Evolutionary conservation across 139 green algal species (phyloP).

Genomic region (Chlorella ohadii): DNA sequence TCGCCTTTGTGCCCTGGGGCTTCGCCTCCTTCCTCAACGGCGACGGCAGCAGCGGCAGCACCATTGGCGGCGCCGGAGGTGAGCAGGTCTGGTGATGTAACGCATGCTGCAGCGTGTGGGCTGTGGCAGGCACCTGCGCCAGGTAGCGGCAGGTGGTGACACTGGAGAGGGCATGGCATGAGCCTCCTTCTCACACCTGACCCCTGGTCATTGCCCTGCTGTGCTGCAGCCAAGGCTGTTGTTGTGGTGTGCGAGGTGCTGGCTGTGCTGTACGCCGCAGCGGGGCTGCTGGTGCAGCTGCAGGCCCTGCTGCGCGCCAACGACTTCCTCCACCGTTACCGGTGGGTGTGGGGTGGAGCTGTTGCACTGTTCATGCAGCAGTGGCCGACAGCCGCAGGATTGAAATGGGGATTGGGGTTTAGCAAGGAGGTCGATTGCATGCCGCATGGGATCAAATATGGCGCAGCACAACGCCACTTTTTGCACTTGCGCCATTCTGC

Average conservation of each 20-base stretch:
- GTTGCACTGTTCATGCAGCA: too few relatives aligned
- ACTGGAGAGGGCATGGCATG: too few relatives aligned
- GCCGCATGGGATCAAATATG: too few relatives aligned
- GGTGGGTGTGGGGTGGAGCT: neutral
- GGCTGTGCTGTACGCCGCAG: slow-evolving; percentile 15
- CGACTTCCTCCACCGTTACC: slow-evolving; percentile 26
- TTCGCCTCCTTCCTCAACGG: slow-evolving; percentile 31
- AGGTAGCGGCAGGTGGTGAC: too few relatives aligned
- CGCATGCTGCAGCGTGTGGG: too few relatives aligned
- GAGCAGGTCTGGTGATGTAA: neutral
- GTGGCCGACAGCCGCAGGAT: too few relatives aligned
- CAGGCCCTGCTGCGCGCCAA: slow-evolving; percentile 12
- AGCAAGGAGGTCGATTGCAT: too few relatives aligned
- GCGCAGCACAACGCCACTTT: too few relatives aligned
- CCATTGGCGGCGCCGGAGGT: neutral
- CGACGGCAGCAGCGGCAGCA: neutral
- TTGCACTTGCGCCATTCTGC: neutral
- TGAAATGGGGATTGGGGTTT: too few relatives aligned
- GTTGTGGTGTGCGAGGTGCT: neutral
- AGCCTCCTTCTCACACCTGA: too few relatives aligned
- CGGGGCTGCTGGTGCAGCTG: slow-evolving; percentile 34
- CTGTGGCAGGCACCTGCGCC: too few relatives aligned
- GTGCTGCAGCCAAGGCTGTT: slow-evolving; percentile 5
- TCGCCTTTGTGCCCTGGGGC: slow-evolving; percentile 45
- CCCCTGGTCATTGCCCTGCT: neutral